Evolutionary conservation across 148 eudicot genomes (phyloP).

Genomic region (Silene conica): DNA sequence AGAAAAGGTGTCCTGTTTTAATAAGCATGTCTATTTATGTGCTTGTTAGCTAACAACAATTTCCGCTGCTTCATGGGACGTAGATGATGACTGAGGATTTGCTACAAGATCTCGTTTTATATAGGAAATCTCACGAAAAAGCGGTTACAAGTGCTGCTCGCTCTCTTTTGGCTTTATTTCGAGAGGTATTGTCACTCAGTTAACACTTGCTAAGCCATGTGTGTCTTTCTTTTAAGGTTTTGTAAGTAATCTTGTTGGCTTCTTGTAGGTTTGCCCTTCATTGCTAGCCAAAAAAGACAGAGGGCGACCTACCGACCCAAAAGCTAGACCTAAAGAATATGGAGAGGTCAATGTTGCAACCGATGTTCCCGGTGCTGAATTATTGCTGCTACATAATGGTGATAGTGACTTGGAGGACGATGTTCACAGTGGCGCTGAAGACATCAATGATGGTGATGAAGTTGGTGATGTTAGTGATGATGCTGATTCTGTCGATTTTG

Average conservation of each 20-base stretch:
- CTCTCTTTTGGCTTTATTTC: slow-evolving; percentile 72
- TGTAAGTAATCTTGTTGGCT: slow-evolving; percentile 18
- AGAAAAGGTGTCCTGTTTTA: not conserved
- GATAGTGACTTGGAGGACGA: slow-evolving; percentile 31
- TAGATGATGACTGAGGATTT: slow-evolving; percentile 97
- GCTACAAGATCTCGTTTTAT: slow-evolving; percentile 94
- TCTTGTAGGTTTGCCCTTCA: slow-evolving; percentile 80
- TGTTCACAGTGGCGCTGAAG: slow-evolving; percentile 23
- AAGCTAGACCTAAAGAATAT: slow-evolving; percentile 82
- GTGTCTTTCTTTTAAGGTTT: slow-evolving; percentile 2
- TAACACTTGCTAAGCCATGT: not conserved
- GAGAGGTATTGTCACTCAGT: slow-evolving; percentile 61
- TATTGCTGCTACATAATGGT: slow-evolving; percentile 41
- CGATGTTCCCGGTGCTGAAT: slow-evolving; percentile 72
- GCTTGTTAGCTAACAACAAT: not conserved
- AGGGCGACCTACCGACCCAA: slow-evolving; percentile 75
- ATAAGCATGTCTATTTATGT: not conserved
- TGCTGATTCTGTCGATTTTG: slow-evolving; percentile 20
- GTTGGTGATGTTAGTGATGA: slow-evolving; percentile 22
- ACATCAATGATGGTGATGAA: slow-evolving; percentile 29
- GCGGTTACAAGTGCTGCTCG: slow-evolving; percentile 94
- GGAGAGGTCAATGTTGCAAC: slow-evolving; percentile 73
- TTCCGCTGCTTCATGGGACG: slow-evolving; percentile 18
- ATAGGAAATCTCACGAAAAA: slow-evolving; percentile 83
- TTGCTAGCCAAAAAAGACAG: slow-evolving; percentile 84